Evolutionary conservation across 2,329 filamentous ascomycete species (phyloP).

Genomic region (Thelonectria rubi): DNA sequence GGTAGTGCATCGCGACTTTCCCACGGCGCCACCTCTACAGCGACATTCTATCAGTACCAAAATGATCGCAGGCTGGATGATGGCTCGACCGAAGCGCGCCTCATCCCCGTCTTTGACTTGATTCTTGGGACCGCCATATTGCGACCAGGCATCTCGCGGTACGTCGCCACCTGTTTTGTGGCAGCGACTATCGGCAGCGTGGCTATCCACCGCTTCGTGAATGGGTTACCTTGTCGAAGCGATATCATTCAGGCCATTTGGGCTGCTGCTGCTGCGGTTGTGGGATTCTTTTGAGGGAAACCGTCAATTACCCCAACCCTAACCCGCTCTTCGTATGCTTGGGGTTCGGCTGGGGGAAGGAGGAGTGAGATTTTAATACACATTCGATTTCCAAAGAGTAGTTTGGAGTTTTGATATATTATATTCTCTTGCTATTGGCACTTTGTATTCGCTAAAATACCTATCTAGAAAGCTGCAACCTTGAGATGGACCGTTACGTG

Average conservation of each 20-base stretch:
- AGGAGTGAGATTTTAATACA: too few relatives aligned
- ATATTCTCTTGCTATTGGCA: too few relatives aligned
- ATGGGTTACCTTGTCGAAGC: slow-evolving; percentile 3
- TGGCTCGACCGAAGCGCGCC: slow-evolving; percentile 10
- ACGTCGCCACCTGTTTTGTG: slow-evolving; percentile 26
- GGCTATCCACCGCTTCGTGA: slow-evolving; percentile 14
- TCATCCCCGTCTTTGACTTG: slow-evolving; percentile 28
- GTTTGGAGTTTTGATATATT: too few relatives aligned
- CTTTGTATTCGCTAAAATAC: too few relatives aligned
- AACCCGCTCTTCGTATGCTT: too few relatives aligned
- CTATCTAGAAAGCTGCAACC: too few relatives aligned
- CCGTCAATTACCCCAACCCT: too few relatives aligned
- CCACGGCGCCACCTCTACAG: slow-evolving; percentile 25
- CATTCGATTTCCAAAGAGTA: too few relatives aligned
- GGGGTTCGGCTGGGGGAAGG: too few relatives aligned
- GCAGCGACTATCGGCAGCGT: slow-evolving; percentile 20
- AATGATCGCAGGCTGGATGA: slow-evolving; percentile 25
- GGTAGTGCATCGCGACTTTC: slow-evolving; percentile 31
- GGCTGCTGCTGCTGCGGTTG: slow-evolving; percentile 17
- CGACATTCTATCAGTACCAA: slow-evolving; percentile 26
- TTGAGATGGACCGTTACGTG: too few relatives aligned
- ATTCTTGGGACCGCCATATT: slow-evolving; percentile 20
- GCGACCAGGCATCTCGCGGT: slow-evolving; percentile 2
- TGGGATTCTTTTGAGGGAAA: not conserved
- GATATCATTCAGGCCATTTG: slow-evolving; percentile 25